A percentile compares a stretch with the other conserved stretches of the same genome.
These are phyloP conservation scores for Coemansia sp. DNA, from an alignment of 192 early-diverging fungal genomes.

Conservation along the genomic window DNA sequence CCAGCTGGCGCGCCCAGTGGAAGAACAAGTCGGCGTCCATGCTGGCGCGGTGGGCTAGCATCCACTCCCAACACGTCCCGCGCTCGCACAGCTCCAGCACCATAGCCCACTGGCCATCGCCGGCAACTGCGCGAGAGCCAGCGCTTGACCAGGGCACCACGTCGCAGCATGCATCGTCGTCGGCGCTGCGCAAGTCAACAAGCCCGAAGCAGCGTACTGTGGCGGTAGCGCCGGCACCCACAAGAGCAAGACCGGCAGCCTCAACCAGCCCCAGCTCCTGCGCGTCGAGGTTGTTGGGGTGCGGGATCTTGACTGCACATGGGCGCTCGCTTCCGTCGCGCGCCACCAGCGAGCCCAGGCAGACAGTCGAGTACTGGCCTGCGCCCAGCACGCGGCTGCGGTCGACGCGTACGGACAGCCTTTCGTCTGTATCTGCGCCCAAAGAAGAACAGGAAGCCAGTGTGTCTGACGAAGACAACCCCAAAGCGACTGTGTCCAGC, in stretches of 20 bases:
- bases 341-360: conserved; percentile 25
- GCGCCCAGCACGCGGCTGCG: conserved; percentile 38
- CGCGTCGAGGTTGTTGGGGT: conserved; percentile 45
- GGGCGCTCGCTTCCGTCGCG: not conserved
- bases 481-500: conserved; percentile 4
- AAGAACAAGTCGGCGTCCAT: conserved; percentile 58
- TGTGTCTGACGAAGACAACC: conserved; percentile 27
- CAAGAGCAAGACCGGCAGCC: conserved; percentile 46
- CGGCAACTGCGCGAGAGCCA: conserved; percentile 24
- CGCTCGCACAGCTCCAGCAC: conserved; percentile 61
- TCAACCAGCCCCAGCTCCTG: conserved; percentile 51
- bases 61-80: conserved; percentile 63
- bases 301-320: conserved; percentile 52
- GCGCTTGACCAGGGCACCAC: conserved; percentile 36
- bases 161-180: conserved; percentile 7
- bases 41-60: conserved; percentile 38
- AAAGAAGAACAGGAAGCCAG: conserved; percentile 8
- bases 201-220: conserved; percentile 46
- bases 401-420: conserved; percentile 25
- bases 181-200: conserved; percentile 26
- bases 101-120: conserved; percentile 49
- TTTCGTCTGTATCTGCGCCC: not conserved
- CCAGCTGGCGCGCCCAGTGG: conserved; percentile 60
- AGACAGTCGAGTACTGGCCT: conserved; percentile 54
- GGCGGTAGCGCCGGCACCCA: conserved; percentile 25